These are phyloP conservation scores for Aspergillus clavatus DNA, from an alignment of 2,329 filamentous ascomycete genomes.

Conservation along the genomic window DNA sequence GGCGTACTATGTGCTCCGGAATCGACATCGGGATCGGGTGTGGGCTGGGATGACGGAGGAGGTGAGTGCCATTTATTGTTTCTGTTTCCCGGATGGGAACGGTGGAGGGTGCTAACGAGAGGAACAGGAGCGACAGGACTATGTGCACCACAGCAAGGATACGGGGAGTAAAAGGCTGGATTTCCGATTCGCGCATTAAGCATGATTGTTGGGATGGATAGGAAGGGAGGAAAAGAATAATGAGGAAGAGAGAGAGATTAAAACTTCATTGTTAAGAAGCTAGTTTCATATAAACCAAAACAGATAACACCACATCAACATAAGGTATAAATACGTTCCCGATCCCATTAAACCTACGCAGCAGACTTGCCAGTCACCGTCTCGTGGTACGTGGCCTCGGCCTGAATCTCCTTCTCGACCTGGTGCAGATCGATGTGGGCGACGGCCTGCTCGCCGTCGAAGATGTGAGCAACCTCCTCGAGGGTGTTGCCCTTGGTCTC, in stretches of 20 bases:
- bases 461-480: conserved; percentile 66
- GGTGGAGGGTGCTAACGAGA: background rate
- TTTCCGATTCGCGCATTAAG: conserved; percentile 18
- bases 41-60: conserved; percentile 26
- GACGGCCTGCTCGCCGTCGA: conserved; percentile 58
- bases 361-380: background rate
- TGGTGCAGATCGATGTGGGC: conserved; percentile 52
- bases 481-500: conserved; percentile 68
- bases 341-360: background rate
- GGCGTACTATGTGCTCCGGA: conserved; percentile 25
- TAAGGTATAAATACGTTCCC: background rate
- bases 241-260: no score
- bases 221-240: no score
- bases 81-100: no score
- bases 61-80: conserved; percentile 27
- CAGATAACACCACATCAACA: background rate
- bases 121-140: conserved; percentile 24
- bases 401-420: conserved; percentile 21
- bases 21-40: conserved; percentile 37
- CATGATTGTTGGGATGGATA: no score
- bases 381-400: conserved; percentile 1
- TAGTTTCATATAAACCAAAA: background rate
- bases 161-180: conserved; percentile 40
- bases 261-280: background rate
- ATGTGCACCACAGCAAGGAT: conserved; percentile 43